These are phyloP conservation scores for Arxiozyma slooffiae DNA, from an alignment of 1,139 yeast species.

Conservation along the genomic window DNA sequence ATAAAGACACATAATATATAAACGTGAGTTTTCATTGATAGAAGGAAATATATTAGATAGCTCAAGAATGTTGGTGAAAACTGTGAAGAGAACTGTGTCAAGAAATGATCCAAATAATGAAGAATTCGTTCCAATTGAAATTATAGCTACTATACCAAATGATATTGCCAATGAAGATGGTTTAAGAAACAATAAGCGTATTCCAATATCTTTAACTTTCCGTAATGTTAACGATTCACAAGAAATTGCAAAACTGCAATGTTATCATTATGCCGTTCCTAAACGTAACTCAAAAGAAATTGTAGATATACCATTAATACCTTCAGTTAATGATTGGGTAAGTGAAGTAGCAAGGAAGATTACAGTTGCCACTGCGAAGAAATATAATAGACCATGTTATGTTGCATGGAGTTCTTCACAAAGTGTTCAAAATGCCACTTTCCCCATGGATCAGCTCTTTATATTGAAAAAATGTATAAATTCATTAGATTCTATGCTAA, in stretches of 20 bases:
- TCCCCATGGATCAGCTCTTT: conserved; percentile 16
- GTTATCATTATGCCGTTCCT: conserved; percentile 24
- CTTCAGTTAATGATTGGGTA: conserved; percentile 20
- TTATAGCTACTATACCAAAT: conserved; percentile 14
- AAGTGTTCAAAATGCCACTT: conserved; percentile 3
- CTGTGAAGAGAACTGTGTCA: conserved; percentile 3
- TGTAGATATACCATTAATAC: conserved; percentile 21
- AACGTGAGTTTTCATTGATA: neutral
- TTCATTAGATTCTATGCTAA: no score
- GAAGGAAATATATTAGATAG: no score
- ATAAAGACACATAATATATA: no score
- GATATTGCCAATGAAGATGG: conserved; percentile 1
- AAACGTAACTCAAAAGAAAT: conserved; percentile 10
- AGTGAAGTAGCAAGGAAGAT: conserved; percentile 25
- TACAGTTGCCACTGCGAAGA: conserved; percentile 23
- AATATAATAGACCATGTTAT: conserved; percentile 23
- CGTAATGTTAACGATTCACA: conserved; percentile 7
- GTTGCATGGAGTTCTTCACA: conserved; percentile 18
- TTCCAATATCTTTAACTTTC: conserved; percentile 13
- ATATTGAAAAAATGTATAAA: conserved; percentile 17
- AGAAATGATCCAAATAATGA: neutral
- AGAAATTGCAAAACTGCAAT: conserved; percentile 9
- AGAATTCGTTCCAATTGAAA: conserved; percentile 10
- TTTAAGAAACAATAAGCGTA: conserved; percentile 7
- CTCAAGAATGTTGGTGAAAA: conserved; percentile 10